Percentiles rank a stretch among this genome's conserved stretches.
These are phyloP conservation scores for Fraxinus baroniana DNA, from an alignment of 305 asterid species.

Conservation along the genomic window DNA sequence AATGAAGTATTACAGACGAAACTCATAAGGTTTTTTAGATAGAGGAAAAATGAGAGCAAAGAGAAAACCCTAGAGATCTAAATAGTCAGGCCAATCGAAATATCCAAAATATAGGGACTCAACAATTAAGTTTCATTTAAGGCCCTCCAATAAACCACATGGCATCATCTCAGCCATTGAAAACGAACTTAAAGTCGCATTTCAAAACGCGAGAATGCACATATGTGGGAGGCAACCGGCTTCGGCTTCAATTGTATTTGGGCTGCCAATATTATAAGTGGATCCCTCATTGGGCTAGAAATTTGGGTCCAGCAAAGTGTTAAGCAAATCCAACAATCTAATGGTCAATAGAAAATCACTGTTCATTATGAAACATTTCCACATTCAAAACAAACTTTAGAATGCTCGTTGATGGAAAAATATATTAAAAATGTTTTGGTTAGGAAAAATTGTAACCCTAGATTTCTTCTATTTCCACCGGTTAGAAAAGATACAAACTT, in stretches of 20 bases:
- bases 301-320: neutral
- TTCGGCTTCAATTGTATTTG: neutral
- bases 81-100: no score
- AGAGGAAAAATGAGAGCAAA: no score
- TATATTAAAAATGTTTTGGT: neutral
- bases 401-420: neutral
- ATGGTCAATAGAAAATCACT: neutral
- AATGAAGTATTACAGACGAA: no score
- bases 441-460: neutral
- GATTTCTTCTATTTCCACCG: neutral
- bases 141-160: neutral
- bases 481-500: neutral
- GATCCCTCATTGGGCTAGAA: neutral
- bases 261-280: neutral
- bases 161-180: neutral
- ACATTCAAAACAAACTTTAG: neutral
- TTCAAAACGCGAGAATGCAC: neutral
- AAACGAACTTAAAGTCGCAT: neutral
- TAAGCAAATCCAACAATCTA: neutral
- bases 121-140: neutral
- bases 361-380: neutral
- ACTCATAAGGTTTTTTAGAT: no score
- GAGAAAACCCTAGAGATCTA: no score
- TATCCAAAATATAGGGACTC: neutral
- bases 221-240: neutral